Percentiles rank a stretch among this genome's conserved stretches.
phyloP scores from a whole-genome alignment of 306 rosid species.

The Prunus campanulata region DNA sequence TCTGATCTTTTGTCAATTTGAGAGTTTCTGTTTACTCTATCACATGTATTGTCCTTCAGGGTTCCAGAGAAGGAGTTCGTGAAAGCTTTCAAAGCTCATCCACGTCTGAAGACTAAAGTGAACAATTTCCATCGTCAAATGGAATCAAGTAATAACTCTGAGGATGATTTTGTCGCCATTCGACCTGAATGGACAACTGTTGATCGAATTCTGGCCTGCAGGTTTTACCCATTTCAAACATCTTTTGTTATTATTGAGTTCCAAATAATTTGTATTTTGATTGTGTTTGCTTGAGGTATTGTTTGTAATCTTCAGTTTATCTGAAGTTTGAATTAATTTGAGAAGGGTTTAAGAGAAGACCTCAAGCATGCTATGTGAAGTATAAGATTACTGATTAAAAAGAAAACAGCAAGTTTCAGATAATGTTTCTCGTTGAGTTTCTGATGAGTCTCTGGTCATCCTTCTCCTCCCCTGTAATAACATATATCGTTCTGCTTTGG shows the following conservation, averaged over 20 bases:
- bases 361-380: neutral
- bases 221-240: slow-evolving; percentile 43
- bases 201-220: slow-evolving; percentile 90
- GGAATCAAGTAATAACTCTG: slow-evolving; percentile 61
- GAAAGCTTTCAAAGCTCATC: slow-evolving; percentile 84
- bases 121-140: slow-evolving; percentile 83
- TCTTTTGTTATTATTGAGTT: slow-evolving; percentile 20
- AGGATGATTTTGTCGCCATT: slow-evolving; percentile 90
- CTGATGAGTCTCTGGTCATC: neutral
- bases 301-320: slow-evolving; percentile 14
- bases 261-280: slow-evolving; percentile 4
- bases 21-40: slow-evolving; percentile 28
- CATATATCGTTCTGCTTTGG: slow-evolving; percentile 6
- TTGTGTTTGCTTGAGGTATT: slow-evolving; percentile 9
- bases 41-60: slow-evolving; percentile 43
- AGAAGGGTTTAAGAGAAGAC: neutral
- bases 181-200: slow-evolving; percentile 99
- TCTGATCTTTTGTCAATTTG: slow-evolving; percentile 16
- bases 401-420: neutral
- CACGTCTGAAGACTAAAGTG: slow-evolving; percentile 82
- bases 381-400: neutral
- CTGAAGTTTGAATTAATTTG: neutral
- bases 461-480: neutral
- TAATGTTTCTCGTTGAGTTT: neutral
- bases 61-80: slow-evolving; percentile 92